These are phyloP conservation scores for Teunomyces barrocoloradensis DNA, from an alignment of 805 yeast species.

Conservation along the genomic window DNA sequence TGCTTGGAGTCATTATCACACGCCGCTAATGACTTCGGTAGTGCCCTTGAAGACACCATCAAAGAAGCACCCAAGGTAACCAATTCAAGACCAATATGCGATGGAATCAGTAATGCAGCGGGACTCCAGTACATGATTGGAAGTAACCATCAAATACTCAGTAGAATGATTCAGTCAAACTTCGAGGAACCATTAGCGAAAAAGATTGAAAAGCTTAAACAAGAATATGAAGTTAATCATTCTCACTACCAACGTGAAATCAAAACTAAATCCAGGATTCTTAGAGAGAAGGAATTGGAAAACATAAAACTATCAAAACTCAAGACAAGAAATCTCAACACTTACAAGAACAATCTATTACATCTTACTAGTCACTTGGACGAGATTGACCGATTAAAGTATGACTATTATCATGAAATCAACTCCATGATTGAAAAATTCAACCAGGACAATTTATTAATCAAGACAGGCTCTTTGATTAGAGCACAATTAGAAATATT, in stretches of 20 bases:
- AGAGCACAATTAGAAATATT: conserved; percentile 79
- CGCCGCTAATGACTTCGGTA: conserved; percentile 71
- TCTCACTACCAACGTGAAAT: conserved; percentile 52
- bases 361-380: conserved; percentile 73
- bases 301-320: conserved; percentile 57
- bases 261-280: conserved; percentile 47
- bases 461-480: conserved; percentile 59
- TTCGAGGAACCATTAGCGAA: conserved; percentile 53
- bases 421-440: conserved; percentile 56
- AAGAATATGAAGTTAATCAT: conserved; percentile 47
- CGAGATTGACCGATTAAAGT: conserved; percentile 72
- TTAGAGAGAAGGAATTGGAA: conserved; percentile 60
- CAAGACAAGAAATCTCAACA: conserved; percentile 61
- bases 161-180: conserved; percentile 51
- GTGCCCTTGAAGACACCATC: conserved; percentile 53
- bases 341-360: conserved; percentile 63
- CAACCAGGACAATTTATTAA: conserved; percentile 54
- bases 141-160: conserved; percentile 71
- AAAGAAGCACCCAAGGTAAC: conserved; percentile 26
- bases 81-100: conserved; percentile 36
- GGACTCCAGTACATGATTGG: conserved; percentile 76
- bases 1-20: conserved; percentile 48
- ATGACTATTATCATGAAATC: conserved; percentile 67
- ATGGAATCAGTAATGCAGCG: conserved; percentile 67
- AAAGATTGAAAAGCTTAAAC: conserved; percentile 44